These are phyloP conservation scores for Jasminum sambac DNA, from an alignment of 257 asterid species.

Conservation along the genomic window DNA sequence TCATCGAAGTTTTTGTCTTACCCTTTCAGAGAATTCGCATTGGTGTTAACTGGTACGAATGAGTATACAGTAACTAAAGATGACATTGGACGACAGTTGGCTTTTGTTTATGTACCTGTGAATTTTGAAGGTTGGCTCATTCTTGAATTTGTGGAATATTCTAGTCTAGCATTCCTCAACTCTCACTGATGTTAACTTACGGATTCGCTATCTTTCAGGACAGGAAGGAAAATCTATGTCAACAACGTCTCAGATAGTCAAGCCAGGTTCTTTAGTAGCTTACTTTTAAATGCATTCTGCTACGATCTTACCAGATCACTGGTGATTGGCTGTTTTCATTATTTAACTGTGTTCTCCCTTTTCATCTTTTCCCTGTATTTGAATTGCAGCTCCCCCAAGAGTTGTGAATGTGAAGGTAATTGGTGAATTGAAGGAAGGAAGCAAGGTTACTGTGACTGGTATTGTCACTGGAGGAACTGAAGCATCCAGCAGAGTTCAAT, in stretches of 20 bases:
- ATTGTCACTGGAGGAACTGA: conserved; percentile 97
- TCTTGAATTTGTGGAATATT: conserved; percentile 12
- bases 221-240: conserved; percentile 86
- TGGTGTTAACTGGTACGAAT: conserved; percentile 72
- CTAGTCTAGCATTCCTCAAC: conserved; percentile 13
- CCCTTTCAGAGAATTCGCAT: conserved; percentile 54
- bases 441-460: conserved; percentile 87
- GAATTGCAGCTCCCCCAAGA: conserved; percentile 84
- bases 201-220: conserved; percentile 50
- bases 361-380: conserved; percentile 17
- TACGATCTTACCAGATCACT: not conserved
- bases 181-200: conserved; percentile 8
- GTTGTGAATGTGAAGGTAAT: conserved; percentile 78
- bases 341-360: conserved; percentile 9
- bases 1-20: conserved; percentile 5
- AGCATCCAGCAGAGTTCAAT: conserved; percentile 97
- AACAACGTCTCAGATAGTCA: conserved; percentile 58
- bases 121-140: conserved; percentile 80
- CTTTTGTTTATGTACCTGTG: conserved; percentile 78
- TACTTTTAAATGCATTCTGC: not conserved
- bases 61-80: conserved; percentile 74
- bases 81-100: conserved; percentile 66
- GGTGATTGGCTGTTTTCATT: conserved; percentile 14
- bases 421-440: conserved; percentile 94
- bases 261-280: conserved; percentile 52